A percentile compares a stretch with the other conserved stretches of the same genome.
Conservation (phyloP, 139 green algal species). For the Chlamydomonas schloesseri region DNA sequence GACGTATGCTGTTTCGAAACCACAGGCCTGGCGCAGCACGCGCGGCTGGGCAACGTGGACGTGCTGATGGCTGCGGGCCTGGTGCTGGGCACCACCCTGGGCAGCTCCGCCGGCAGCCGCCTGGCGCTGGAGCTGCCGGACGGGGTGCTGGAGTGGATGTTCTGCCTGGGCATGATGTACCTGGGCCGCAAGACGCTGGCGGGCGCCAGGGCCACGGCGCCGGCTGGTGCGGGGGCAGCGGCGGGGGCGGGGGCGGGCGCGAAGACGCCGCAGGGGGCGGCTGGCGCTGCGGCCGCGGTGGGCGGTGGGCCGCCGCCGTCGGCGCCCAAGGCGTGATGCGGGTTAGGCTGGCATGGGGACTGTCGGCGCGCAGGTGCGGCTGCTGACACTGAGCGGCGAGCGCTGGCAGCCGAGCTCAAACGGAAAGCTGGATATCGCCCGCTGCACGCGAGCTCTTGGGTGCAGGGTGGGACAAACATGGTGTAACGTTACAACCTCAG, state of each 20-base stretch:
- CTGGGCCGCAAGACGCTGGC: constrained; percentile 73
- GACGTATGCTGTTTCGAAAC: no score
- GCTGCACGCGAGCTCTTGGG: no score
- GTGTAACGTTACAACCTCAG: no score
- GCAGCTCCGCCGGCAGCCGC: constrained; percentile 65
- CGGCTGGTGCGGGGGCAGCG: background rate
- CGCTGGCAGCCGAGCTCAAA: no score
- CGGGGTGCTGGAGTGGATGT: constrained; percentile 70
- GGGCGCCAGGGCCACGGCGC: background rate
- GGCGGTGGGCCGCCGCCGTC: no score
- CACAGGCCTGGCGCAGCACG: constrained; percentile 60
- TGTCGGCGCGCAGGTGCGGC: no score
- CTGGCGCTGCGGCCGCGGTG: background rate
- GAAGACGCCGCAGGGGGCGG: background rate
- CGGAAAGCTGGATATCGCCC: no score
- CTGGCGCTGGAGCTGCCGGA: constrained; percentile 66
- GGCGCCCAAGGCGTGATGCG: no score
- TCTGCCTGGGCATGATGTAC: constrained; percentile 76
- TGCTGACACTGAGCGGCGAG: no score
- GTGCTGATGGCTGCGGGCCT: constrained; percentile 73
- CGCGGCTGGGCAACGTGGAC: constrained; percentile 81
- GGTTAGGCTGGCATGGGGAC: no score
- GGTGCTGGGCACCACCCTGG: constrained; percentile 68
- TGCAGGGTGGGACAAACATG: no score
- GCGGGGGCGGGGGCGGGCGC: background rate